A percentile compares a stretch with the other conserved stretches of the same genome.
Conservation (phyloP, 2,329 filamentous ascomycete genomes). For the Sarocladium strictum region DNA sequence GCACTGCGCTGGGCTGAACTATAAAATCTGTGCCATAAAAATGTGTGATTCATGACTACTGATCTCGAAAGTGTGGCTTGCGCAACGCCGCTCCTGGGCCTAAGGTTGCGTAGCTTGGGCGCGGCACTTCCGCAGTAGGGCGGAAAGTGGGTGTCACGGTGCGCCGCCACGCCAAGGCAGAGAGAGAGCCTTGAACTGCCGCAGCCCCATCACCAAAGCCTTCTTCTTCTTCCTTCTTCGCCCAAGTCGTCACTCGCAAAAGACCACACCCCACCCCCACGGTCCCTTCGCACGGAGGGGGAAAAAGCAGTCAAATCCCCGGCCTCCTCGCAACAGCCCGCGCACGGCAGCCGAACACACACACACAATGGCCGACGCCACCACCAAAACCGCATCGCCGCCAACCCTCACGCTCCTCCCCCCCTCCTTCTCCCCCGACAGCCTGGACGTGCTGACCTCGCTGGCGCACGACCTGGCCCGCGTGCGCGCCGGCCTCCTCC, state of each 20-base stretch:
- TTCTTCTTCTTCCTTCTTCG: not conserved
- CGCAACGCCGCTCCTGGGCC: too few species aligned
- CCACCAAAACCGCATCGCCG: not conserved
- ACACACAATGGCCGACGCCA: not conserved
- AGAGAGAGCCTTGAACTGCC: too few species aligned
- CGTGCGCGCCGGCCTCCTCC: conserved; percentile 48
- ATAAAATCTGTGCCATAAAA: too few species aligned
- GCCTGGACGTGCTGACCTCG: conserved; percentile 79
- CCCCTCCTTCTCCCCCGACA: conserved; percentile 67
- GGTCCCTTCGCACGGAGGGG: too few species aligned
- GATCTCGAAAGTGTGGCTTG: too few species aligned
- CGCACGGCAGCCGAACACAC: not conserved
- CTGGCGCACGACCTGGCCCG: conserved; percentile 73
- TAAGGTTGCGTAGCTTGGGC: too few species aligned
- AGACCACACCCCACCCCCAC: too few species aligned
- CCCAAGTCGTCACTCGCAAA: too few species aligned
- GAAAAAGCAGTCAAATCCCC: not conserved
- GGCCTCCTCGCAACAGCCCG: not conserved
- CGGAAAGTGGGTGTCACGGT: not conserved
- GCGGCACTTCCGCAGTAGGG: not conserved
- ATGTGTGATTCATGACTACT: too few species aligned
- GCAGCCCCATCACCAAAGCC: not conserved
- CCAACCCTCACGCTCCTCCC: conserved; percentile 48
- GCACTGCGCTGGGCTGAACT: too few species aligned
- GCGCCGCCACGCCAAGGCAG: too few species aligned